Evolutionary conservation across 1,139 yeast genomes (phyloP).

Genomic region (Casaregolazyma suthepensis): DNA sequence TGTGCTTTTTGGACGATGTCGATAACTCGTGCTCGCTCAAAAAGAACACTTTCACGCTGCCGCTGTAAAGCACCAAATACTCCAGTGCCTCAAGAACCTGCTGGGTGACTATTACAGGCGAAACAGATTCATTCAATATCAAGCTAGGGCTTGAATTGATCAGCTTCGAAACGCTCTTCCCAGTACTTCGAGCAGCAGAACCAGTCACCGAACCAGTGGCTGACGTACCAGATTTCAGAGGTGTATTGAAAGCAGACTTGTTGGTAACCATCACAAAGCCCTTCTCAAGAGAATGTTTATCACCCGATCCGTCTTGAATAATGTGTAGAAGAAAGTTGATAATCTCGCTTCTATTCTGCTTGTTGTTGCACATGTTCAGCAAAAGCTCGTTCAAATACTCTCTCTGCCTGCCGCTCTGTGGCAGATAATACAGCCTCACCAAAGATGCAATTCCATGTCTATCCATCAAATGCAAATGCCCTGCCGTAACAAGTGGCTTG

Average conservation of each 20-base stretch:
- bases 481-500: constrained; percentile 2
- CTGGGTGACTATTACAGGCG: constrained; percentile 66
- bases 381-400: constrained; percentile 63
- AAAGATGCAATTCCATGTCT: constrained; percentile 70
- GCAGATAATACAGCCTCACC: constrained; percentile 64
- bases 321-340: constrained; percentile 62
- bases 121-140: constrained; percentile 45
- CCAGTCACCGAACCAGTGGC: constrained; percentile 4
- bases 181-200: constrained; percentile 16
- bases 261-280: constrained; percentile 53
- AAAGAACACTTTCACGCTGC: constrained; percentile 63
- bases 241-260: constrained; percentile 23
- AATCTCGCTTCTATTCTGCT: constrained; percentile 75
- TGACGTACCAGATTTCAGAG: constrained; percentile 11
- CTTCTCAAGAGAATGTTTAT: constrained; percentile 56
- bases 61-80: constrained; percentile 61
- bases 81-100: constrained; percentile 75
- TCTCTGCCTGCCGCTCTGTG: constrained; percentile 61
- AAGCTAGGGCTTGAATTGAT: constrained; percentile 5
- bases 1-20: constrained; percentile 35
- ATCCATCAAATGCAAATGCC: constrained; percentile 35
- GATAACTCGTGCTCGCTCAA: constrained; percentile 72
- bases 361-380: constrained; percentile 63
- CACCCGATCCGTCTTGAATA: constrained; percentile 65
- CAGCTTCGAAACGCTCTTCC: constrained; percentile 15